Evolutionary conservation across 805 yeast genomes (phyloP).

Genomic region (Scheffersomyces stipitis): DNA sequence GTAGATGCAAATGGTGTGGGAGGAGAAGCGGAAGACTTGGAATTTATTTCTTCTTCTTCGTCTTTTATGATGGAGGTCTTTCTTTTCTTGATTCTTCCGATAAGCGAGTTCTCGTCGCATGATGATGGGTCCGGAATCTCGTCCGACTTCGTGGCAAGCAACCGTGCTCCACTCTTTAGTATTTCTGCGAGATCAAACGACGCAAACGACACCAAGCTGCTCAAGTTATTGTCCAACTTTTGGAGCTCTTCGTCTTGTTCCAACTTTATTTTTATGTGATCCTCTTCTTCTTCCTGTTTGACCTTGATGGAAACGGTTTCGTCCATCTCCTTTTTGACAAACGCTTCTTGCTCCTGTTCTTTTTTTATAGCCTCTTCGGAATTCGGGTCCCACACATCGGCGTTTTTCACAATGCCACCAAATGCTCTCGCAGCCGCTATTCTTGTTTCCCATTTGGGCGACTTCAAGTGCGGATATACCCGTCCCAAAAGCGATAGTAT

Average conservation of each 20-base stretch:
- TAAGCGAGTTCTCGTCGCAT: conserved; percentile 44
- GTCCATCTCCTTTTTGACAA: conserved; percentile 11
- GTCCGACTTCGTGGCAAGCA: conserved; percentile 53
- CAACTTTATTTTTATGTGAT: conserved; percentile 30
- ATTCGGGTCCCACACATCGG: conserved; percentile 85
- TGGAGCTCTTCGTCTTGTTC: conserved; percentile 45
- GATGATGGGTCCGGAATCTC: conserved; percentile 25
- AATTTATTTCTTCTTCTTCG: conserved; percentile 6
- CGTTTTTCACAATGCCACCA: conserved; percentile 85
- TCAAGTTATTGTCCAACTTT: conserved; percentile 38
- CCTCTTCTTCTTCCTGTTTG: conserved; percentile 25
- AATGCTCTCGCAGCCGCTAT: conserved; percentile 92
- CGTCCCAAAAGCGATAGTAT: conserved; percentile 77
- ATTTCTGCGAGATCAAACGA: conserved; percentile 52
- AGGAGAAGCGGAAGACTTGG: conserved; percentile 9
- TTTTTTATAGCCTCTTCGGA: conserved; percentile 28
- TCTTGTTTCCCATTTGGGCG: conserved; percentile 93
- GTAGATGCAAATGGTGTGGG: conserved; percentile 16
- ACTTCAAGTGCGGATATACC: conserved; percentile 83
- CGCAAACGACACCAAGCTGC: conserved; percentile 46
- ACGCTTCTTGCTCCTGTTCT: conserved; percentile 15
- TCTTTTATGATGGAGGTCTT: conserved; percentile 39
- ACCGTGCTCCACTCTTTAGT: conserved; percentile 49
- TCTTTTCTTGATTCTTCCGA: conserved; percentile 51
- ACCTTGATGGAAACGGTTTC: conserved; percentile 14